Percentiles rank a stretch among this genome's conserved stretches.
These are phyloP conservation scores for Celoporthe dispersa DNA, from an alignment of 2,329 filamentous ascomycete species.

Conservation along the genomic window DNA sequence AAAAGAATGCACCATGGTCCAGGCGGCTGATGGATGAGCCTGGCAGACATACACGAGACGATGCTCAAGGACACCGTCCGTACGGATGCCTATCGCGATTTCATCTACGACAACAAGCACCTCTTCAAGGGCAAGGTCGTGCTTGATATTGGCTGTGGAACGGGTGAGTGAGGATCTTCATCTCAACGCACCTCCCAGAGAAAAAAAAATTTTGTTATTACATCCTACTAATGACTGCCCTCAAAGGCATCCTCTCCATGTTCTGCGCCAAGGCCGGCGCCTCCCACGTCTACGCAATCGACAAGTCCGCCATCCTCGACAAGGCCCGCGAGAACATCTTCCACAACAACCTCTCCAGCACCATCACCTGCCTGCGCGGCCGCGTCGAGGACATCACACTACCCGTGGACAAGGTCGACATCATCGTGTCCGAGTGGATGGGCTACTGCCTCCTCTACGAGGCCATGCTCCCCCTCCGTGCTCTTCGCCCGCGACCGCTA, in stretches of 20 bases:
- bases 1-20: too few species aligned
- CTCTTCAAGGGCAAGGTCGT: slow-evolving; percentile 90
- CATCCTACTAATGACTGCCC: background rate
- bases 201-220: background rate
- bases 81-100: slow-evolving; percentile 91
- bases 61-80: slow-evolving; percentile 92
- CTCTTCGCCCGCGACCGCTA: slow-evolving; percentile 88
- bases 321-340: slow-evolving; percentile 85
- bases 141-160: slow-evolving; percentile 88
- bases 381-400: slow-evolving; percentile 85
- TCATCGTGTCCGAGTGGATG: slow-evolving; percentile 99
- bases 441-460: slow-evolving; percentile 93
- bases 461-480: slow-evolving; percentile 93
- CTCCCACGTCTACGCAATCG: slow-evolving; percentile 83
- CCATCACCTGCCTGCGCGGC: slow-evolving; percentile 80
- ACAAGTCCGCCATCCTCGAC: slow-evolving; percentile 88
- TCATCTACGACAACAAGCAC: slow-evolving; percentile 89
- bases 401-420: slow-evolving; percentile 81
- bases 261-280: slow-evolving; percentile 93
- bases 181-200: background rate
- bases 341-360: slow-evolving; percentile 74
- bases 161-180: slow-evolving; percentile 36
- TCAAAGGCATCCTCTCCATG: slow-evolving; percentile 80
- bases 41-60: slow-evolving; percentile 85
- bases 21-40: background rate